Evolutionary conservation across 2,329 filamentous ascomycete species (phyloP), one percentile per base, ranked within the genome.

Genomic region (Didymella glomerata): DNA sequence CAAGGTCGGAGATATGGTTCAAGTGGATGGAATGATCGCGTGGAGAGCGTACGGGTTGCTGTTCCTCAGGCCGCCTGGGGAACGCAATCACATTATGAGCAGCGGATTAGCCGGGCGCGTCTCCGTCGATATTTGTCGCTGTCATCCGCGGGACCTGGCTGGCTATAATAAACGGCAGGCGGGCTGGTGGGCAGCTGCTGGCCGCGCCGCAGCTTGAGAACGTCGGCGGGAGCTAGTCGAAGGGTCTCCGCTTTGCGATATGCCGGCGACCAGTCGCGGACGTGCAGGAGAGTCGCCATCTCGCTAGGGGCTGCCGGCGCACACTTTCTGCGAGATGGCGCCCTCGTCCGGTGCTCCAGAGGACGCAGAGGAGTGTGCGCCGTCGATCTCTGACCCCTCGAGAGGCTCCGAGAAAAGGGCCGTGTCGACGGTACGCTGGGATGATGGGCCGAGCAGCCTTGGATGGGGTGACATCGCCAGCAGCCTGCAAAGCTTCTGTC

Each of bases 241-340:
- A 46, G 24, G 9, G 56, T 54, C 56, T 53, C 56, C 56, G 56
- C 50, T 54, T 59, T 47, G n/a, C 34, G 1, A 34, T 36, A 28
- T 30, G 34, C 36, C 44, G 36, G 7, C 18, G 40, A 18, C 56
- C 46, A 54, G 56, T 59, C 50, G 50, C 45, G 13, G 32, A 11
- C 25, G 45, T 14, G 30, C 46, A 54, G 25, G 36, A 41, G 38
- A 14, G 20, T 54, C 32, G 50, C 46, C 50, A 32, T 59, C 25
- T 54, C 50, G 50, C 40, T 59, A 59, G 20, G 40, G 18, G 18
- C 34, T 11, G 25, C 45, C 46, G 56, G 50, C 46, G 46, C 41
- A 36, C 8, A 40, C 24, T 41, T 44, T 41, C 40, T 54, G 41
- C 32, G 16, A 46, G 20, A 34, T 46, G 50, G 56, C 50, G 30